These are phyloP conservation scores for Amoebophrya sp. DNA, from an alignment of 169 alveolate genomes.

Conservation along the genomic window DNA sequence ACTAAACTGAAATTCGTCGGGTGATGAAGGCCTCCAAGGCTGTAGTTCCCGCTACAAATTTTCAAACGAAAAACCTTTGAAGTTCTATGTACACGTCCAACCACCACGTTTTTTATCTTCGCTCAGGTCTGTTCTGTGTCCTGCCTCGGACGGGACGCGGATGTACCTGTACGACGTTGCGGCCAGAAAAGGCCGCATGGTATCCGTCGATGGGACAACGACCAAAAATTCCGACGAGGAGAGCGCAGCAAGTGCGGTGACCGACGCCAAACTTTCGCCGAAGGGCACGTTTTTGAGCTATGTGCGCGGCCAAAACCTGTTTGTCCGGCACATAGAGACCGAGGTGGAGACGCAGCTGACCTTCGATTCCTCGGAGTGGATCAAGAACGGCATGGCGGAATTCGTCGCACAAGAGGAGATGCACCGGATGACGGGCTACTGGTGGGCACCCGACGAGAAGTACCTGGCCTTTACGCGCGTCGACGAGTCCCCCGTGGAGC, in stretches of 20 bases:
- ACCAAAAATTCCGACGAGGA: too few species aligned
- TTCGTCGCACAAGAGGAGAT: not conserved
- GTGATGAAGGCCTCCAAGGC: too few species aligned
- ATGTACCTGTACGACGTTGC: not conserved
- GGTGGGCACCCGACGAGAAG: not conserved
- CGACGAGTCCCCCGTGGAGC: not conserved
- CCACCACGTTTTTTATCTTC: too few species aligned
- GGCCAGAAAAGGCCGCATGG: not conserved
- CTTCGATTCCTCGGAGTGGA: not conserved
- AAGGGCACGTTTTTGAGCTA: not conserved
- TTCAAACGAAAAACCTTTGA: too few species aligned
- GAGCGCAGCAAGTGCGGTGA: not conserved
- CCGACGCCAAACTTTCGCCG: conserved; percentile 11
- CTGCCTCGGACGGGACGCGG: not conserved
- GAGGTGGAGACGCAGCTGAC: not conserved
- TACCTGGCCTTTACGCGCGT: not conserved
- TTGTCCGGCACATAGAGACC: not conserved
- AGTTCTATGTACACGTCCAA: too few species aligned
- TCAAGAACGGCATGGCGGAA: conserved; percentile 18
- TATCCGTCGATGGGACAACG: too few species aligned
- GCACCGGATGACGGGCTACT: not conserved
- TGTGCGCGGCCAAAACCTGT: not conserved
- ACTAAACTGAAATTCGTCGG: too few species aligned
- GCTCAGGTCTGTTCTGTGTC: not conserved
- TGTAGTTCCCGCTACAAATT: too few species aligned